Conservation (phyloP, 2,329 filamentous ascomycete genomes). For the Coniochaeta prunicola region DNA sequence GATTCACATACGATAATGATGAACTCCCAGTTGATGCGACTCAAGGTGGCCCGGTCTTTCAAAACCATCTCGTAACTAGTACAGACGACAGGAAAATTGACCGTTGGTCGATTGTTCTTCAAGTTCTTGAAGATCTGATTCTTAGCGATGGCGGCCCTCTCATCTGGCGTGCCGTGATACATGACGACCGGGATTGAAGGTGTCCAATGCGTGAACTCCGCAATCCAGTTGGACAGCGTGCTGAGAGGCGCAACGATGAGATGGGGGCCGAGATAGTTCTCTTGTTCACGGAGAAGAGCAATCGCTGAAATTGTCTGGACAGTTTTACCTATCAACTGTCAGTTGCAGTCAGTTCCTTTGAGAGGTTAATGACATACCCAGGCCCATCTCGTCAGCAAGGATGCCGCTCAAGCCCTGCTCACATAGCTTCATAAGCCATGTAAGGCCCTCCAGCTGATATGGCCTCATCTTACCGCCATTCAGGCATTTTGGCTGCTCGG, state of each 20-base stretch:
- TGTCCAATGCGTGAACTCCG: constrained; percentile 87
- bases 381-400: constrained; percentile 87
- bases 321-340: constrained; percentile 60
- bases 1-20: constrained; percentile 73
- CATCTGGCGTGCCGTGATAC: constrained; percentile 78
- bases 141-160: constrained; percentile 68
- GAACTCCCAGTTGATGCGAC: constrained; percentile 88
- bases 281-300: constrained; percentile 79
- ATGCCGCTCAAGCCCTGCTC: constrained; percentile 85
- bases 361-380: constrained; percentile 39
- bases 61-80: constrained; percentile 97
- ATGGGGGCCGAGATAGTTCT: constrained; percentile 77
- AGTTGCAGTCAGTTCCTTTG: background rate
- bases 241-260: constrained; percentile 85
- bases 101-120: constrained; percentile 46
- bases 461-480: constrained; percentile 85
- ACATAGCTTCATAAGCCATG: constrained; percentile 85
- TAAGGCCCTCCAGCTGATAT: constrained; percentile 89
- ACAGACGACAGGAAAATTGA: constrained; percentile 81
- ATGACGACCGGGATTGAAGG: constrained; percentile 81
- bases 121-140: constrained; percentile 66
- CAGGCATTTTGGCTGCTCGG: constrained; percentile 77
- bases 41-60: constrained; percentile 74
- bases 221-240: constrained; percentile 91
- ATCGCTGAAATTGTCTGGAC: constrained; percentile 85